Percentiles rank a stretch among this genome's conserved stretches.
Conservation (phyloP, 169 alveolate species). For the Neospora caninum region DNA sequence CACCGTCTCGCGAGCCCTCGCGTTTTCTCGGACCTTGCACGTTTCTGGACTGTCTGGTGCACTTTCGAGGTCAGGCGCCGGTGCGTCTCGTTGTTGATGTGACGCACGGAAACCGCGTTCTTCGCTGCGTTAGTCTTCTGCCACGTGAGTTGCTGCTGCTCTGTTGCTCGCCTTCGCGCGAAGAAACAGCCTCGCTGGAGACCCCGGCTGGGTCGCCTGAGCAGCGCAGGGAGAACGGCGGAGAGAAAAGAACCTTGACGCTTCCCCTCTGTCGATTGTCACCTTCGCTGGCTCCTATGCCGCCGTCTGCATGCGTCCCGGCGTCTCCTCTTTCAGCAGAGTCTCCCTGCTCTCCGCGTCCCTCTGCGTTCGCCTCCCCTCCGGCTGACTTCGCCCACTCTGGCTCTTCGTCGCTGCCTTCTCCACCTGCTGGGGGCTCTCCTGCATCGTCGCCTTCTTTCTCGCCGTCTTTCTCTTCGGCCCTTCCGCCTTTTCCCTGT, state of each 20-base stretch:
- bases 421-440: background rate
- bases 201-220: background rate
- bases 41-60: conserved; percentile 19
- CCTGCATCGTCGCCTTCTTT: background rate
- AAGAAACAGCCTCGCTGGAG: background rate
- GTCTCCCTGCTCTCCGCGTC: background rate
- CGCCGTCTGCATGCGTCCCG: too few species aligned
- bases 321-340: too few species aligned
- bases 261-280: too few species aligned
- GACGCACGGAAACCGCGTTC: background rate
- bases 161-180: conserved; percentile 8
- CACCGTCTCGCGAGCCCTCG: background rate
- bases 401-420: background rate
- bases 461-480: background rate
- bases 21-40: background rate
- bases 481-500: background rate
- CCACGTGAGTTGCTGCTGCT: background rate
- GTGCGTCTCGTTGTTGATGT: background rate
- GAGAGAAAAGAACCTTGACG: too few species aligned
- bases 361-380: background rate
- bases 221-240: background rate
- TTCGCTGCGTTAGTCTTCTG: background rate
- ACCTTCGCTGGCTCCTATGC: too few species aligned
- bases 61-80: background rate
- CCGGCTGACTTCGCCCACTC: background rate